Percentiles rank a stretch among this genome's conserved stretches.
phyloP scores from a whole-genome alignment of 192 early-diverging fungal species.

The Oehlia diaphana region DNA sequence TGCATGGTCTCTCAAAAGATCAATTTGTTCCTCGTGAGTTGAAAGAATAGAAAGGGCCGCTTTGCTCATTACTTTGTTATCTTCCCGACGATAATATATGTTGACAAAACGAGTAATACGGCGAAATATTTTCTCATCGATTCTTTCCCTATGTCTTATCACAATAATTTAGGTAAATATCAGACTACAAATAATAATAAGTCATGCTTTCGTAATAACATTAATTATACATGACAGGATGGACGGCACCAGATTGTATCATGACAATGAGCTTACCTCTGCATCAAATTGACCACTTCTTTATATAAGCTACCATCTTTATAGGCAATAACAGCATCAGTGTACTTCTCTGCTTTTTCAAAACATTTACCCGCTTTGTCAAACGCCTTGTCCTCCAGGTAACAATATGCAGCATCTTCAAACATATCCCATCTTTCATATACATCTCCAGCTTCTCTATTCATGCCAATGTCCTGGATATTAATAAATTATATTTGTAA shows the following conservation, averaged over 20 bases:
- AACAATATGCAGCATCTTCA: background rate
- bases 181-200: background rate
- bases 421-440: background rate
- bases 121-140: conserved; percentile 4
- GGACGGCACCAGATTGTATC: background rate
- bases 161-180: conserved; percentile 1
- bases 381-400: background rate
- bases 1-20: background rate
- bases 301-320: background rate
- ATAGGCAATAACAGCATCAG: background rate
- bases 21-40: background rate
- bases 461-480: conserved; percentile 1
- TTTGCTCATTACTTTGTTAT: conserved; percentile 1
- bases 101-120: background rate
- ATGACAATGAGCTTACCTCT: background rate
- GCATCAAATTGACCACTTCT: conserved; percentile 1
- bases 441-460: background rate
- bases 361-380: background rate
- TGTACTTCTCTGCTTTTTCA: conserved; percentile 3
- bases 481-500: background rate
- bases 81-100: background rate
- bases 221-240: too few relatives aligned
- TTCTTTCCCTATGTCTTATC: conserved; percentile 6
- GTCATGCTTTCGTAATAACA: too few relatives aligned
- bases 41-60: conserved; percentile 2